phyloP scores from a whole-genome alignment of 257 asterid genomes.

The Gentiana dahurica region DNA sequence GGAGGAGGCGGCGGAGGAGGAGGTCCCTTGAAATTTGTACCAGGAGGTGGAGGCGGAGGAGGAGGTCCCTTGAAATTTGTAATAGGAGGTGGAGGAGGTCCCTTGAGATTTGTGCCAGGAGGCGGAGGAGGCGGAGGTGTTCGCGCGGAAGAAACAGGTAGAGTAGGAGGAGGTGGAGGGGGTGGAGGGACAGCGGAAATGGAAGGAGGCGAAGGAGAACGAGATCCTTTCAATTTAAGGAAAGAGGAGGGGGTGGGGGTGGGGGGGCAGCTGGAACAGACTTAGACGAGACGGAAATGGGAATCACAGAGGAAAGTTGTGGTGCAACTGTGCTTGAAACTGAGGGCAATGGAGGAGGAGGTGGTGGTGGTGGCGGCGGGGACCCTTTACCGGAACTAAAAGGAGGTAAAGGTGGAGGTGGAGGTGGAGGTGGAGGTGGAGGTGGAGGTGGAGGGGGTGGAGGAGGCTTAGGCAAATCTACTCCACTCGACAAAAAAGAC shows the following conservation, averaged over 20 bases:
- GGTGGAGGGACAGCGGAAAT: conserved; percentile 6
- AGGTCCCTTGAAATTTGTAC: conserved; percentile 1
- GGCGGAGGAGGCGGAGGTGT: conserved; percentile 14
- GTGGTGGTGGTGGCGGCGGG: conserved; percentile 10
- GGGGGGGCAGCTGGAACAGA: conserved; percentile 9
- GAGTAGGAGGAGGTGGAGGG: conserved; percentile 17
- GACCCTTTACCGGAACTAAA: conserved; percentile 2
- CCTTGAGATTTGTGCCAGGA: conserved; percentile 1
- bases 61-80: conserved; percentile 11
- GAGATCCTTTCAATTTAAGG: neutral
- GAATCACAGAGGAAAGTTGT: no score
- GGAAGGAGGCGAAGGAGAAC: conserved; percentile 6
- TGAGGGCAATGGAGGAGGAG: conserved; percentile 7
- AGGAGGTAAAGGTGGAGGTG: conserved; percentile 6
- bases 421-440: conserved; percentile 1
- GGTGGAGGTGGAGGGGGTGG: neutral
- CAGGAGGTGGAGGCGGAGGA: conserved; percentile 12
- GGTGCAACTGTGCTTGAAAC: neutral
- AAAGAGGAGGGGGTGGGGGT: conserved; percentile 7
- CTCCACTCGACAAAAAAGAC: neutral
- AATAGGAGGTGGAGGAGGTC: conserved; percentile 11
- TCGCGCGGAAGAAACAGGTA: conserved; percentile 11
- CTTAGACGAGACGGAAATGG: neutral
- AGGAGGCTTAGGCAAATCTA: neutral
- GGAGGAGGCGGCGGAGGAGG: conserved; percentile 12